Conservation (phyloP, 139 green algal genomes). For the Chlamydomonas schloesseri region DNA sequence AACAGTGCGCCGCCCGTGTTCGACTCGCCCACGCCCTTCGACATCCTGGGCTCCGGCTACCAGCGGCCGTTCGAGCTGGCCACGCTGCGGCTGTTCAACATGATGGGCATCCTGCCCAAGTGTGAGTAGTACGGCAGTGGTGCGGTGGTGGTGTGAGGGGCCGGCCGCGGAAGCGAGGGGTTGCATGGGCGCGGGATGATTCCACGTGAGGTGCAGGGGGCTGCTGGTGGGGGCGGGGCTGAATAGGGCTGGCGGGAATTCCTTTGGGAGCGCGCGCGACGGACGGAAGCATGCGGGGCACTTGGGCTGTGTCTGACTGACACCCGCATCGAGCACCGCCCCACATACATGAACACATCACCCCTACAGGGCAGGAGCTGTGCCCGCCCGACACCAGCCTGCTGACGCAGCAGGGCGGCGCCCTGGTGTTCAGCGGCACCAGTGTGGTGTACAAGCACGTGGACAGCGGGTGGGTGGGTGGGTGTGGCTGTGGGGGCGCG, state of each 20-base stretch:
- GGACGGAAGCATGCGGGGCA: no score
- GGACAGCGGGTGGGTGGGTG: neutral
- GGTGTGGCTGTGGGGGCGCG: no score
- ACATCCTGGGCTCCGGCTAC: slow-evolving; percentile 82
- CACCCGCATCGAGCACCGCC: no score
- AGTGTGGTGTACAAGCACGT: slow-evolving; percentile 51
- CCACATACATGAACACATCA: no score
- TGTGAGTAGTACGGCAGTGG: no score
- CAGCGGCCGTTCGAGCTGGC: slow-evolving; percentile 87
- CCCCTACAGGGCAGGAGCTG: slow-evolving; percentile 72
- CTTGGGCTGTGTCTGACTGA: no score
- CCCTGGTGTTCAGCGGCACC: slow-evolving; percentile 72
- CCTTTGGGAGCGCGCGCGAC: no score
- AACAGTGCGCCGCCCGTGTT: slow-evolving; percentile 71
- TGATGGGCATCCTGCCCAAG: slow-evolving; percentile 78
- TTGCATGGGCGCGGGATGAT: neutral
- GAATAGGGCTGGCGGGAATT: no score
- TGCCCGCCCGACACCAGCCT: slow-evolving; percentile 67
- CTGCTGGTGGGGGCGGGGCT: neutral
- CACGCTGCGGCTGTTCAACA: slow-evolving; percentile 88
- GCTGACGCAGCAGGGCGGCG: slow-evolving; percentile 84
- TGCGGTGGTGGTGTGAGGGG: no score
- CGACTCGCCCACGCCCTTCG: slow-evolving; percentile 71
- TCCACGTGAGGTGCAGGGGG: no score
- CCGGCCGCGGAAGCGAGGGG: neutral